These are phyloP conservation scores for Trametes maxima DNA, from an alignment of 768 basidiomycete species.

Conservation along the genomic window DNA sequence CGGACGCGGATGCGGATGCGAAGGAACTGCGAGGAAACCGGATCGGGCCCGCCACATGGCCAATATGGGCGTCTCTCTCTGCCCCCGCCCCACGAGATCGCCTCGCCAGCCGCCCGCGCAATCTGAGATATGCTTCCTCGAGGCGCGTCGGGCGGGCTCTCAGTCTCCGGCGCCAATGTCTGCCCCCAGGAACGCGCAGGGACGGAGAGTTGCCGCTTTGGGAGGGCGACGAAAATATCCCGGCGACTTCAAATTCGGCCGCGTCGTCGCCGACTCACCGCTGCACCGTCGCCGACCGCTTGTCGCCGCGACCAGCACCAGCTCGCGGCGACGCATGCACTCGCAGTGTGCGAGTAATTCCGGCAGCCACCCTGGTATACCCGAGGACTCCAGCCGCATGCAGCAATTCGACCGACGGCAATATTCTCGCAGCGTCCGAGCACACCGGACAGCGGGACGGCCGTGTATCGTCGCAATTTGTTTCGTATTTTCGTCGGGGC, in stretches of 20 bases:
- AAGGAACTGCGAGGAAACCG: constrained; percentile 3
- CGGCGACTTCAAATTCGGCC: constrained; percentile 4
- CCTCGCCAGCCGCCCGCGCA: neutral
- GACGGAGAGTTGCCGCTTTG: neutral
- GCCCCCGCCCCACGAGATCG: constrained; percentile 2
- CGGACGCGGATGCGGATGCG: neutral
- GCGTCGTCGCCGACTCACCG: neutral
- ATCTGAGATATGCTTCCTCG: constrained; percentile 11
- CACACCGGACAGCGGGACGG: no score
- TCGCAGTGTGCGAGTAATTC: no score
- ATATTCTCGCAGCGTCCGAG: no score
- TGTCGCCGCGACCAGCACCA: neutral
- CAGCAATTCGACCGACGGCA: no score
- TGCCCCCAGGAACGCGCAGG: constrained; percentile 1
- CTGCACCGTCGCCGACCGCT: neutral
- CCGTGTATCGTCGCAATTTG: no score
- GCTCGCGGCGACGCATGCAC: neutral
- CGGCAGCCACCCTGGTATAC: no score
- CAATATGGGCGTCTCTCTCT: neutral
- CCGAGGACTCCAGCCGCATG: no score
- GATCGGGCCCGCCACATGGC: constrained; percentile 9
- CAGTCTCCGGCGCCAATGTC: no score
- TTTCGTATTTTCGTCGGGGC: no score
- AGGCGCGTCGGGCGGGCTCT: no score
- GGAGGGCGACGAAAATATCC: neutral